Percentiles rank a stretch among this genome's conserved stretches.
These are phyloP conservation scores for Huntiella abstrusa DNA, from an alignment of 2,329 filamentous ascomycete genomes.

Conservation along the genomic window DNA sequence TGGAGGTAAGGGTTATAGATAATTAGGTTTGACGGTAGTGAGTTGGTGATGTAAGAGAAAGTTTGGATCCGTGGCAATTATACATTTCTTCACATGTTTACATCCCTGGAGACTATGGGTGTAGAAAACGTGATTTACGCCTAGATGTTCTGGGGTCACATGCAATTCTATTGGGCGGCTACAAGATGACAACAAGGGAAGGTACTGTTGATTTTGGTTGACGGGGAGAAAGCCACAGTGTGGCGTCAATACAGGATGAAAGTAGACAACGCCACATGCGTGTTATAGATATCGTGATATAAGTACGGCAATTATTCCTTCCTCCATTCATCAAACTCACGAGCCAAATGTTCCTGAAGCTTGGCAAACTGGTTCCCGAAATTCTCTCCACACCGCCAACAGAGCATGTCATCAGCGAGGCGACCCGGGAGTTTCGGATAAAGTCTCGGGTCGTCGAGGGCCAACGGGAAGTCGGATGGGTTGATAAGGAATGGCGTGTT, in stretches of 20 bases:
- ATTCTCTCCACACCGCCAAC: constrained; percentile 64
- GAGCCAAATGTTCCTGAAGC: constrained; percentile 56
- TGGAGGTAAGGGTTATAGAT: no score
- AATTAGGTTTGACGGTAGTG: no score
- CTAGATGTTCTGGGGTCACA: no score
- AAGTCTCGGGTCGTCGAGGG: constrained; percentile 42
- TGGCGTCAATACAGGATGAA: not conserved
- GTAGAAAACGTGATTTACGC: no score
- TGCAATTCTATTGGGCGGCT: no score
- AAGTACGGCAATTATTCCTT: constrained; percentile 25
- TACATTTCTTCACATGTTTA: no score
- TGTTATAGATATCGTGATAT: not conserved
- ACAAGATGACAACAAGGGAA: not conserved
- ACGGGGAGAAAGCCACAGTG: constrained; percentile 9
- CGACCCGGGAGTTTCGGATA: constrained; percentile 37
- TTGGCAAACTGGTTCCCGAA: constrained; percentile 58
- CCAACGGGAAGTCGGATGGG: constrained; percentile 62
- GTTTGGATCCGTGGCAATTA: no score
- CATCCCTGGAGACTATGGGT: no score
- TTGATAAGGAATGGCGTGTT: constrained; percentile 66
- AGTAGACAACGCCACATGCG: not conserved
- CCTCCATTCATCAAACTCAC: constrained; percentile 63
- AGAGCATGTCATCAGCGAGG: constrained; percentile 46
- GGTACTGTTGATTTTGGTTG: constrained; percentile 7
- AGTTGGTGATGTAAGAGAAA: no score